Percentiles rank a stretch among this genome's conserved stretches.
phyloP scores from a whole-genome alignment of 129 eudicot species.

The Deinandra increscens region DNA sequence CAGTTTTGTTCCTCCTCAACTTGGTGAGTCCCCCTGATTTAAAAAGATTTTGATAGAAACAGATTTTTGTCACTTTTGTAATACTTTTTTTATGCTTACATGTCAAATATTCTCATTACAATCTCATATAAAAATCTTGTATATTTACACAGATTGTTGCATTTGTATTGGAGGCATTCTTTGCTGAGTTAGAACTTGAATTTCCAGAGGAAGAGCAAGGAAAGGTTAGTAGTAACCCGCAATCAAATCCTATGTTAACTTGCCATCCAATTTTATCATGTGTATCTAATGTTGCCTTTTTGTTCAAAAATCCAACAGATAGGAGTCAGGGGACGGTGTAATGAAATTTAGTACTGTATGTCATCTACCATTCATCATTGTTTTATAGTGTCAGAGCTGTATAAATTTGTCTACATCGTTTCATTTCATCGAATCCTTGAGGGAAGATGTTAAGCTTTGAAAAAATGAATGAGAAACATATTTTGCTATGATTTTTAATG shows the following conservation, averaged over 20 bases:
- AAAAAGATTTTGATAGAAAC: neutral
- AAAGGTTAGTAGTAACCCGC: conserved; percentile 41
- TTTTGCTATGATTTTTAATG: no score
- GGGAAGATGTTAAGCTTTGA: no score
- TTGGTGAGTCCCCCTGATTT: conserved; percentile 54
- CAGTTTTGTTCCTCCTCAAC: conserved; percentile 50
- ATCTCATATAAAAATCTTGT: conserved; percentile 6
- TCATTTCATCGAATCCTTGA: no score
- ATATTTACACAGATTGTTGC: conserved; percentile 67
- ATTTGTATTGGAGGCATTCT: conserved; percentile 96
- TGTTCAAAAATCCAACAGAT: conserved; percentile 33
- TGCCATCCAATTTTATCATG: neutral
- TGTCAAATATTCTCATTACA: neutral
- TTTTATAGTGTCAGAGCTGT: no score
- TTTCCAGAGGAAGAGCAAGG: conserved; percentile 46
- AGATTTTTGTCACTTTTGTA: neutral
- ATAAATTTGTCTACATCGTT: no score
- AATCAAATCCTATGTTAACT: conserved; percentile 10
- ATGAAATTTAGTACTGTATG: no score
- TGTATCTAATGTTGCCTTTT: conserved; percentile 17
- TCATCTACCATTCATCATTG: no score
- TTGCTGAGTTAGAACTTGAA: conserved; percentile 88
- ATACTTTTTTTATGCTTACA: neutral
- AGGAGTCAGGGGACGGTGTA: conserved; percentile 48
- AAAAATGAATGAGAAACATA: no score